Percentiles rank a stretch among this genome's conserved stretches.
Conservation (phyloP, 2,329 filamentous ascomycete species). For the Dryadomyces quercivorus region DNA sequence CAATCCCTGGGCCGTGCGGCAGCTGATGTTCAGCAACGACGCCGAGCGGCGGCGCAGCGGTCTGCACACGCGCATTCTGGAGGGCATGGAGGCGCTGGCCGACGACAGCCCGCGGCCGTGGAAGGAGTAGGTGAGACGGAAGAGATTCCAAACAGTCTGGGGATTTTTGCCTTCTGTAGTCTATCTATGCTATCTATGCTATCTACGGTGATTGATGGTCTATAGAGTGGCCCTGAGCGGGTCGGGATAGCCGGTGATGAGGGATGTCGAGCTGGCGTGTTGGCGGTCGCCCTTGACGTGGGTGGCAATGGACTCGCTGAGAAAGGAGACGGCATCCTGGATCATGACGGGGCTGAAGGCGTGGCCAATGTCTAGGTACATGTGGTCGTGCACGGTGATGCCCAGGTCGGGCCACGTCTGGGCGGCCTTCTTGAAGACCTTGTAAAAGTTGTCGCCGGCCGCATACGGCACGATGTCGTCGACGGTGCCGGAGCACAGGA, state of each 20-base stretch:
- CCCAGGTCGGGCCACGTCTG: slow-evolving; percentile 38
- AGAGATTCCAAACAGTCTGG: not conserved
- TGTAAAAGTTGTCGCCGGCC: slow-evolving; percentile 46
- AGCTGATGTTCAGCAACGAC: slow-evolving; percentile 29
- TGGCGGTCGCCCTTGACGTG: not conserved
- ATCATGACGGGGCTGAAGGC: slow-evolving; percentile 58
- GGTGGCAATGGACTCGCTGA: slow-evolving; percentile 27
- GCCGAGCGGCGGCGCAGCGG: slow-evolving; percentile 23
- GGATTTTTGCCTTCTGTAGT: too few species aligned
- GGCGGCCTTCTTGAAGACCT: slow-evolving; percentile 44
- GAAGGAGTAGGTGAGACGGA: slow-evolving; percentile 11
- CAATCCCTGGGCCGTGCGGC: slow-evolving; percentile 35
- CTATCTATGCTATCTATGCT: not conserved
- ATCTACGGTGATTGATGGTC: too few species aligned
- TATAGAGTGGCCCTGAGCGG: not conserved
- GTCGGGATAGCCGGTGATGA: not conserved
- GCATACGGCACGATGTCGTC: slow-evolving; percentile 64
- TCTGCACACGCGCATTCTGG: slow-evolving; percentile 2
- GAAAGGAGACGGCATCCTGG: slow-evolving; percentile 50
- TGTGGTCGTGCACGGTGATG: slow-evolving; percentile 48
- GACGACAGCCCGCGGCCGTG: slow-evolving; percentile 27
- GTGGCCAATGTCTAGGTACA: slow-evolving; percentile 60
- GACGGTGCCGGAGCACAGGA: slow-evolving; percentile 51
- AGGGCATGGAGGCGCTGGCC: slow-evolving; percentile 23
- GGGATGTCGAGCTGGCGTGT: not conserved